Conservation (phyloP, 202 grass and related monocot species). For the Setaria viridis region DNA sequence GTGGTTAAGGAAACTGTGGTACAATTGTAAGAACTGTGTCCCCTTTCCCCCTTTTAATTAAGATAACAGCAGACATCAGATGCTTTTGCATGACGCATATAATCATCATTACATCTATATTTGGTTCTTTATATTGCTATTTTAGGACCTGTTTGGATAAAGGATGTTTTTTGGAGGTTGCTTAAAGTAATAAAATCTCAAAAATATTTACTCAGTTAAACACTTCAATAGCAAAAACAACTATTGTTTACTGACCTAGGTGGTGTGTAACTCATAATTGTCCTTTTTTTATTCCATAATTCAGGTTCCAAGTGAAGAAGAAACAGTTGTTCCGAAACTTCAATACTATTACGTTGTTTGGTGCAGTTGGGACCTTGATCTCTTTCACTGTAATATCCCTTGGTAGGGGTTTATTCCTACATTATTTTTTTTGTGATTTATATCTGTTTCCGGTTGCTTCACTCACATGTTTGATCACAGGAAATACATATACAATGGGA, state of each 20-base stretch:
- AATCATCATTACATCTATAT: neutral
- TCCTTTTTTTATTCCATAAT: neutral
- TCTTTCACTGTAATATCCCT: conserved; percentile 75
- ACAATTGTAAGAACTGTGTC: no score
- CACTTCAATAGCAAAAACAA: neutral
- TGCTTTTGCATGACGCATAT: neutral
- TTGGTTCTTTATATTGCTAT: no score
- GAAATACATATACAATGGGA: no score
- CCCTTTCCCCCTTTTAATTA: neutral
- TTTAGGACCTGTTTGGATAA: no score
- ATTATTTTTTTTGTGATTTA: conserved; percentile 4
- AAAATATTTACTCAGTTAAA: neutral
- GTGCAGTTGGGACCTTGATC: conserved; percentile 73
- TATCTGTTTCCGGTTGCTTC: conserved; percentile 25
- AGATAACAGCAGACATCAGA: neutral
- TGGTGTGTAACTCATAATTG: neutral
- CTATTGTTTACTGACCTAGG: neutral
- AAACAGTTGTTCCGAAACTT: conserved; percentile 84
- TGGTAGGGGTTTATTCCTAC: conserved; percentile 54
- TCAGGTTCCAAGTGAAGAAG: conserved; percentile 88
- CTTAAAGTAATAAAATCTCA: neutral
- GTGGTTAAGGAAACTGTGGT: no score
- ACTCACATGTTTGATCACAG: neutral
- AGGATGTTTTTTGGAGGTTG: neutral
- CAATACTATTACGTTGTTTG: conserved; percentile 78